phyloP scores from a whole-genome alignment of 148 eudicot species.

The Rhododendron mucronatum region DNA sequence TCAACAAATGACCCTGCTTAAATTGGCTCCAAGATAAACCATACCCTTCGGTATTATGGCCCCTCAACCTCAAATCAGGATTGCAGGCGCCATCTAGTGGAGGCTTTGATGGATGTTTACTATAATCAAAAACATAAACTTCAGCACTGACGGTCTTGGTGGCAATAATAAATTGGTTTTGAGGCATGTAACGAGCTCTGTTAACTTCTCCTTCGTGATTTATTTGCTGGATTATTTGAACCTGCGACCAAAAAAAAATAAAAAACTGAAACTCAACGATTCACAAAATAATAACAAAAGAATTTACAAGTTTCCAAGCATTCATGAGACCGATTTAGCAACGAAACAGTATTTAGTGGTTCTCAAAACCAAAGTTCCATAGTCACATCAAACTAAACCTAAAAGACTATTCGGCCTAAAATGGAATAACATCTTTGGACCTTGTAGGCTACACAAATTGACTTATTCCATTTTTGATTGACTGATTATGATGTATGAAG shows the following conservation, averaged over 20 bases:
- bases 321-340: background rate
- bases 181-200: constrained; percentile 93
- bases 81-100: constrained; percentile 61
- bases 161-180: constrained; percentile 77
- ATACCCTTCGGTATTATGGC: constrained; percentile 80
- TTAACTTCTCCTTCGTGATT: constrained; percentile 92
- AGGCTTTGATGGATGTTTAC: constrained; percentile 86
- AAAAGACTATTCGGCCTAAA: background rate
- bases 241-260: constrained; percentile 37
- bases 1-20: constrained; percentile 64
- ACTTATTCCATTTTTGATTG: background rate
- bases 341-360: background rate
- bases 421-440: background rate
- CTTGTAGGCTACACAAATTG: no score
- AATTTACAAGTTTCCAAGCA: background rate
- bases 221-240: constrained; percentile 87
- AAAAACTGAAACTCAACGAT: background rate
- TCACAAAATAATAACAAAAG: background rate
- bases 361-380: background rate
- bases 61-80: constrained; percentile 87
- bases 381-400: background rate
- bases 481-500: background rate
- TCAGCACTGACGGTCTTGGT: constrained; percentile 85
- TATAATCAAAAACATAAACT: constrained; percentile 82
- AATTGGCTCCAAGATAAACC: constrained; percentile 77